Conservation (phyloP, 148 eudicot species). For the Fagopyrum tataricum region DNA sequence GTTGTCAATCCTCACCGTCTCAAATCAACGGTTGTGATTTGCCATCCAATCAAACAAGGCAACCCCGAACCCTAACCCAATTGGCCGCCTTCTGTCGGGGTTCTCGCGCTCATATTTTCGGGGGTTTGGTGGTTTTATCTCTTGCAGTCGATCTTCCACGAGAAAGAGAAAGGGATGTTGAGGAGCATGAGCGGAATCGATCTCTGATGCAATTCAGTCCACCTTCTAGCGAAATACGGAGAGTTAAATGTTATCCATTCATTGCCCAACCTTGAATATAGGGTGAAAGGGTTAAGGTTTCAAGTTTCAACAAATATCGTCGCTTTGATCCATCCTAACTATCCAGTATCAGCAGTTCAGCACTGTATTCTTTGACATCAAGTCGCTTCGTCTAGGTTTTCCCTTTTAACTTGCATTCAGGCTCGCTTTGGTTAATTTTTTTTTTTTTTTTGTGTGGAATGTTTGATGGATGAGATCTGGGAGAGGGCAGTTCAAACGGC, state of each 20-base stretch:
- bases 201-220: background rate
- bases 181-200: background rate
- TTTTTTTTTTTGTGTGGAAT: background rate
- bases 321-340: background rate
- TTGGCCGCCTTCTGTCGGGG: constrained; percentile 18
- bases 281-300: background rate
- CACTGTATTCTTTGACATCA: background rate
- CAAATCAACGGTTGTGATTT: constrained; percentile 33
- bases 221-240: background rate
- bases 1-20: constrained; percentile 43
- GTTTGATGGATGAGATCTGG: constrained; percentile 93
- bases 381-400: background rate
- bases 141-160: constrained; percentile 1
- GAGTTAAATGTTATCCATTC: background rate
- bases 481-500: constrained; percentile 88
- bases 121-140: constrained; percentile 12
- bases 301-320: background rate
- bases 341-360: background rate
- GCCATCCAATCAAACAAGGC: constrained; percentile 18
- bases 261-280: background rate
- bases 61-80: constrained; percentile 32
- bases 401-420: background rate
- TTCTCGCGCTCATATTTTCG: constrained; percentile 23
- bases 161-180: constrained; percentile 24
- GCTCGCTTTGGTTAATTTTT: background rate